Percentiles rank a stretch among this genome's conserved stretches.
Evolutionary conservation across 345 rosid genomes (phyloP).

Genomic region (Boechera divaricarpa): DNA sequence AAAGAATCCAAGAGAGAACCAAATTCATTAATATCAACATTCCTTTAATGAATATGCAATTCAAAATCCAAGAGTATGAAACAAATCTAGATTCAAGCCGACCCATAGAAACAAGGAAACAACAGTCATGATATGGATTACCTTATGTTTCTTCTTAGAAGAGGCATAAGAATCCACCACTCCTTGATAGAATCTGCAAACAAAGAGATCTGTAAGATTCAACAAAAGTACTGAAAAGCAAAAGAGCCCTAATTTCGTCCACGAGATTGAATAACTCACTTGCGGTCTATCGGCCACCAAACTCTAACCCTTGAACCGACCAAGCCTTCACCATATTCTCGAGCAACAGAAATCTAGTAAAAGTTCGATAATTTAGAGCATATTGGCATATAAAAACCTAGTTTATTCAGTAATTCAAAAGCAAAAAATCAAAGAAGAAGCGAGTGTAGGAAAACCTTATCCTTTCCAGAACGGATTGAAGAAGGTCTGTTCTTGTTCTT

Average conservation of each 20-base stretch:
- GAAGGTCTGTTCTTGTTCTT: neutral
- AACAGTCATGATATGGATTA: constrained; percentile 18
- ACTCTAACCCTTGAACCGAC: constrained; percentile 36
- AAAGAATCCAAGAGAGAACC: neutral
- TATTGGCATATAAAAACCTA: neutral
- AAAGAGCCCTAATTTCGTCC: neutral
- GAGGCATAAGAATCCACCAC: constrained; percentile 27
- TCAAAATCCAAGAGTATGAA: neutral
- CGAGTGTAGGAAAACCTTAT: constrained; percentile 13
- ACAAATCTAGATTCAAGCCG: constrained; percentile 9
- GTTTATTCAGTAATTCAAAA: neutral
- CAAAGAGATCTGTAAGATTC: constrained; percentile 31
- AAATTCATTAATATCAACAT: neutral
- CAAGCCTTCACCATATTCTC: neutral
- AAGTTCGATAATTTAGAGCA: neutral
- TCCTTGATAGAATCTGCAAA: constrained; percentile 37
- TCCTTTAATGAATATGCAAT: constrained; percentile 1
- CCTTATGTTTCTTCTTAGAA: constrained; percentile 29
- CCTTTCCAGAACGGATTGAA: neutral
- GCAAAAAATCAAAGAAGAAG: neutral
- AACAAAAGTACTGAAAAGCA: neutral
- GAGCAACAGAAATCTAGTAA: neutral
- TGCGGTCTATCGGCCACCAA: constrained; percentile 40
- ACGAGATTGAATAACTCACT: constrained; percentile 21
- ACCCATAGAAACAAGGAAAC: neutral